A percentile compares a stretch with the other conserved stretches of the same genome.
These are phyloP conservation scores for Xylaria sp. DNA, from an alignment of 2,329 filamentous ascomycete genomes.

Conservation along the genomic window DNA sequence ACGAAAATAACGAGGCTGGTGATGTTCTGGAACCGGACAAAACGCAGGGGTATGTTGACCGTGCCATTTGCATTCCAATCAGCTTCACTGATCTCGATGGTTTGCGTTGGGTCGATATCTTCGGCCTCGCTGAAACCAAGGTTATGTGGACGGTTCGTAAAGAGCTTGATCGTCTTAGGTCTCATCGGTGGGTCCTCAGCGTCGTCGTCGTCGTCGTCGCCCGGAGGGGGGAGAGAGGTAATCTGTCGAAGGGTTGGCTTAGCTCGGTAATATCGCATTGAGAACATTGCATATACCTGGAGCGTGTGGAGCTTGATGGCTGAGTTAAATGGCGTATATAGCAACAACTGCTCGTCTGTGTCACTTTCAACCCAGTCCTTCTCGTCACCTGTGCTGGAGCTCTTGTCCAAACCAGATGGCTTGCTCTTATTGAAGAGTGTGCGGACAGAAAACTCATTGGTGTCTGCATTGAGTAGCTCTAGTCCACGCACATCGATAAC, in stretches of 20 bases:
- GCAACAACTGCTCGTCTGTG: constrained; percentile 94
- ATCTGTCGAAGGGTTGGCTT: constrained; percentile 65
- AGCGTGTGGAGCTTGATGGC: constrained; percentile 89
- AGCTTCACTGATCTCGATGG: constrained; percentile 75
- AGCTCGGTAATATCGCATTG: constrained; percentile 26
- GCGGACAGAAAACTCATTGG: constrained; percentile 72
- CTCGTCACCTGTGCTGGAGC: constrained; percentile 87
- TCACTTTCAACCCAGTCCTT: constrained; percentile 96
- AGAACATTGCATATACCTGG: constrained; percentile 59
- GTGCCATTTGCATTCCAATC: constrained; percentile 88
- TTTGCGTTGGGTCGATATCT: constrained; percentile 82
- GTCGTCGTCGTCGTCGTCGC: constrained; percentile 68
- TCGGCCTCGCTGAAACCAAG: constrained; percentile 96
- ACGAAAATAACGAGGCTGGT: constrained; percentile 89
- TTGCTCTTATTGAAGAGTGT: constrained; percentile 78
- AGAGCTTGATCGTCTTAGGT: constrained; percentile 85
- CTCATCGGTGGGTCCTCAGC: constrained; percentile 81
- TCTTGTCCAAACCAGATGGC: constrained; percentile 76
- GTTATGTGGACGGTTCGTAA: constrained; percentile 88
- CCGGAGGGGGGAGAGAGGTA: constrained; percentile 77
- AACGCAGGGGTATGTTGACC: constrained; percentile 78
- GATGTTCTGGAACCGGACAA: constrained; percentile 98
- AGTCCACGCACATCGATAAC: constrained; percentile 82
- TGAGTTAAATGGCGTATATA: constrained; percentile 90
- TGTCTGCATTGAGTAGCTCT: constrained; percentile 89